Conservation (phyloP, 768 basidiomycete species). For the Rhizopogon rudus region DNA sequence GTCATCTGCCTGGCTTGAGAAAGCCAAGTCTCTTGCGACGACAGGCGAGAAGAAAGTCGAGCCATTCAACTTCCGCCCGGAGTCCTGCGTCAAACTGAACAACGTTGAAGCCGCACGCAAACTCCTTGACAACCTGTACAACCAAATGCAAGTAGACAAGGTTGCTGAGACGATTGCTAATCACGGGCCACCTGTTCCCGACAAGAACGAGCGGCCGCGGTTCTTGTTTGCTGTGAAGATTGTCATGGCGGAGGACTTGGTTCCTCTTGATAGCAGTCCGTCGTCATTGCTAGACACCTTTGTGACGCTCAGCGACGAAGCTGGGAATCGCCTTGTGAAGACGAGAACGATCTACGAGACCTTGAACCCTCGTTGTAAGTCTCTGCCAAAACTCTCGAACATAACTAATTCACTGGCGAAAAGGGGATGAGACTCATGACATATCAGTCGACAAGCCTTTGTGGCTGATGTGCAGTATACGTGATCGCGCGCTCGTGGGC, state of each 20-base stretch:
- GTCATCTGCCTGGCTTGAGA: conserved; percentile 85
- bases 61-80: conserved; percentile 89
- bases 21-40: conserved; percentile 69
- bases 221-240: conserved; percentile 95
- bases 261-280: conserved; percentile 68
- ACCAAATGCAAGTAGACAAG: conserved; percentile 85
- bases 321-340: conserved; percentile 85
- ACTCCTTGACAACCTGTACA: conserved; percentile 92
- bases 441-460: conserved; percentile 89
- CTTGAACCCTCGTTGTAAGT: conserved; percentile 83
- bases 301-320: conserved; percentile 91
- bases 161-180: conserved; percentile 59
- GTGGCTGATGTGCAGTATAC: conserved; percentile 95
- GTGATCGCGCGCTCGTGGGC: conserved; percentile 85
- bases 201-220: conserved; percentile 58
- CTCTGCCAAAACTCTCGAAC: neutral
- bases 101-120: conserved; percentile 91
- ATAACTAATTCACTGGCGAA: conserved; percentile 5
- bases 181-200: conserved; percentile 63
- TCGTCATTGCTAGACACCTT: conserved; percentile 88
- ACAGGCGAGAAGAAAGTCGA: conserved; percentile 88
- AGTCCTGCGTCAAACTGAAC: conserved; percentile 97
- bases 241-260: conserved; percentile 84
- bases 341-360: conserved; percentile 95
- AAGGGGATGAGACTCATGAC: conserved; percentile 98